A percentile compares a stretch with the other conserved stretches of the same genome.
These are phyloP conservation scores for Dryas drummondii DNA, from an alignment of 306 rosid genomes.

Conservation along the genomic window DNA sequence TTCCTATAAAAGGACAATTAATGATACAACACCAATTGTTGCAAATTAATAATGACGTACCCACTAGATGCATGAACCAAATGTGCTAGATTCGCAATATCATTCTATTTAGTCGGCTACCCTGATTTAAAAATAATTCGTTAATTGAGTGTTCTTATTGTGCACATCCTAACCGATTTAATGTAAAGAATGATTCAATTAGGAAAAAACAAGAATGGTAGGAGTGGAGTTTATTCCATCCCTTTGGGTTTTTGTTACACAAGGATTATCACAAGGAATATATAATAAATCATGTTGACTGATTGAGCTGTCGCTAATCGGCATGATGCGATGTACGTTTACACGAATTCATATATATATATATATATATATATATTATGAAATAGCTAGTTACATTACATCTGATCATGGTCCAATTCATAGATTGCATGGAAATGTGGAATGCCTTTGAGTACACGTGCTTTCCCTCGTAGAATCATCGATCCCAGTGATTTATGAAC, in stretches of 20 bases:
- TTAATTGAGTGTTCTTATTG: neutral
- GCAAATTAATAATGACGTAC: neutral
- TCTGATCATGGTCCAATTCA: neutral
- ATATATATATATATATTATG: neutral
- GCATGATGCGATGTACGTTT: neutral
- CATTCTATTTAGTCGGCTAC: constrained; percentile 9
- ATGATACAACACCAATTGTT: neutral
- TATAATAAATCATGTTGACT: neutral
- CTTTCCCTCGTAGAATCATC: neutral
- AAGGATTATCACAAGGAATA: neutral
- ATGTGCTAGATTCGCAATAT: neutral
- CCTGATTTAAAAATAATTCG: neutral
- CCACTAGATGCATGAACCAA: neutral
- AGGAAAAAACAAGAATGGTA: neutral
- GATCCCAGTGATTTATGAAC: neutral
- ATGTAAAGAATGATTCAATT: neutral
- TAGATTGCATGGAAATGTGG: neutral
- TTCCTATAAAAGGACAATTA: neutral
- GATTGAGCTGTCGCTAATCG: neutral
- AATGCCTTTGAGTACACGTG: neutral
- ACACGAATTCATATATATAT: neutral
- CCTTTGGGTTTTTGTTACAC: neutral
- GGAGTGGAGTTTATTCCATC: neutral
- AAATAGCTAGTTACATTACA: neutral
- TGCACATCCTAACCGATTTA: neutral